Evolutionary conservation across 2,329 filamentous ascomycete species (phyloP), one percentile per base, ranked within the genome.

Genomic region (Apiospora kogelbergensis): DNA sequence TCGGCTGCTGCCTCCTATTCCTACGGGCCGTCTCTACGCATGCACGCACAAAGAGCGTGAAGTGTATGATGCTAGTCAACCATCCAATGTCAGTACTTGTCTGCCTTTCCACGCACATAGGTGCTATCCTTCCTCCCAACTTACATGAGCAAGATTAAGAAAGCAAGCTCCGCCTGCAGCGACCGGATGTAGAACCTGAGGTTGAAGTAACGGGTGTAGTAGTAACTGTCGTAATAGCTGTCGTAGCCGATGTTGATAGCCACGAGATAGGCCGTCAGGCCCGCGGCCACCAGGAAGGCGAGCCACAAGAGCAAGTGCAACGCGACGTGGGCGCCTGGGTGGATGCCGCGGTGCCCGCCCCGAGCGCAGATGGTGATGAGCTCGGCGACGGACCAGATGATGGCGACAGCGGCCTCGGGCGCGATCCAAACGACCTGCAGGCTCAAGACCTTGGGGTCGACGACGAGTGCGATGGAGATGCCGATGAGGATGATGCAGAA

Each of bases 251-350:
- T 15, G 10, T 67, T 69, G 63, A 69, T 70, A 2, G 57, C 68
- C 3, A 73, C 63, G 1, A 72, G 44, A 24, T 70, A 73, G 24
- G 68, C 71, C 3, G 71, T 72, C 33, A 75, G 37, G 17, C 70
- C 72, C 7, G 70, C 24, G 1, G 67, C 69, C 22, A 65, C 69
- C 22, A 40, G 15, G 67, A 75, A 73, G 6, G 72, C 72, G 3
- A 76, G 30, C 72, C 73, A 75, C 24, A 76, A 60, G 7, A 76
- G 63, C 17, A 76, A 71, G 7, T 76, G 73, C 6, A 76, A 63
- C 1, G 70, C 74, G 11, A 75, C 73, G 41, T 74, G 71, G 20
- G 76, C 77, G 40, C 77, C 77, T 2, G 77, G 77, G 48, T 78
- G 76, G 65, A 78, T 79, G 20, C 72, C 72, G 7, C 72, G 71